Base-by-base conservation (phyloP, 2,329 filamentous ascomycete genomes). In the Alternaria sp. region DNA sequence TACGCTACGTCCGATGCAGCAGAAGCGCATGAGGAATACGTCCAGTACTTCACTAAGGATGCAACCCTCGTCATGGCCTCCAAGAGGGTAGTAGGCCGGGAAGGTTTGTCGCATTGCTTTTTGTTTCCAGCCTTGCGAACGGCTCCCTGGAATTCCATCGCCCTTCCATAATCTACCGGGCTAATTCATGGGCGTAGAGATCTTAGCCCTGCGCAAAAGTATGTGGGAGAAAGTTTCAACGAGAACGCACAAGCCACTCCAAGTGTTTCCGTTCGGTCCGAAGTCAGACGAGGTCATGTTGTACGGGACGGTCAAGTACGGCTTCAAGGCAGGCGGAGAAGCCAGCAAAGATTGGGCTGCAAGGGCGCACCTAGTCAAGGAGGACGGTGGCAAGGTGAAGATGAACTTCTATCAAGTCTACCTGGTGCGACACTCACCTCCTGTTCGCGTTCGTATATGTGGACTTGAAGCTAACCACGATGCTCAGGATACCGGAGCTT, bases 361-460 rank as follows among this genome's bases (percentile, higher is more conserved):
- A 55, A 79, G 85, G 64, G 87, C 85, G 5, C 80, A 85, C 57
- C 82, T 90, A 47, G 76, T 82, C 26, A 83, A 85, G 6, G 80
- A 85, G 6, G 79, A 80, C 47, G 83, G 85, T 49, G 87, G 84
- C 5, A 83, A 82, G 67, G 84, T 88, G 72, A 87, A 82, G 76
- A 81, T 87, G 79, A 77, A 81, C 28, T 85, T 83, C 65, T 87
- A 87, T 73, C 85, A 87, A 72, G 84, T 87, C 6, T 87, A 86
- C 70, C 64, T 87, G 68, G 85, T 86, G 64, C 78, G 83, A 80
- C 23, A 79, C 12, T 33, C 30, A 50, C 28, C 47, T 26, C 23
- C 58, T 51, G 30, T 50, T 55, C 33, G 47, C 23, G 30, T 49
- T 30, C 20, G 14, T 45, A 50, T 12, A 23, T 21, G 20, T 46